A percentile compares a stretch with the other conserved stretches of the same genome.
These are phyloP conservation scores for Thyridium curvatum DNA, from an alignment of 2,329 filamentous ascomycete species.

Conservation along the genomic window DNA sequence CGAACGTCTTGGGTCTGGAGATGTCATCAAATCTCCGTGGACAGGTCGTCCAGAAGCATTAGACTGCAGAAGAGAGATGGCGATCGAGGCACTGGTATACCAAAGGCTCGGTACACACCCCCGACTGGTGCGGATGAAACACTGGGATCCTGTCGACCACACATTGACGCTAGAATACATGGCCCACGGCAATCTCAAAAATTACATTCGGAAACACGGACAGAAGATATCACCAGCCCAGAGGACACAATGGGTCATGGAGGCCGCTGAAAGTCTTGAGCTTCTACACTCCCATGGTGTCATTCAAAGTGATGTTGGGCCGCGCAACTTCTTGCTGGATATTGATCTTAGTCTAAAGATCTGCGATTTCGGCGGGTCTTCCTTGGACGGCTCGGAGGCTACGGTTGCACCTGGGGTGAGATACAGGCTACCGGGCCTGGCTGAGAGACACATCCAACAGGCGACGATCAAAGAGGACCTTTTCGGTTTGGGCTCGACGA, in stretches of 20 bases:
- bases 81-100: constrained; percentile 7
- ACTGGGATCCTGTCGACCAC: constrained; percentile 3
- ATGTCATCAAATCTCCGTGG: constrained; percentile 8
- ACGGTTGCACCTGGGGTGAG: neutral
- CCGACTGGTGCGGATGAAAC: constrained; percentile 2
- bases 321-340: constrained; percentile 9
- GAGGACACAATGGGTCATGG: constrained; percentile 4
- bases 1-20: too few relatives aligned
- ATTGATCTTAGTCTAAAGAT: constrained; percentile 5
- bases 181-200: constrained; percentile 4
- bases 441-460: too few relatives aligned
- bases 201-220: constrained; percentile 2
- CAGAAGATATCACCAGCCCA: constrained; percentile 3
- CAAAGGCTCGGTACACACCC: constrained; percentile 4
- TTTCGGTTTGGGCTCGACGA: constrained; percentile 7
- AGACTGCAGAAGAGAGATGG: constrained; percentile 6
- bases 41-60: constrained; percentile 3
- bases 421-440: constrained; percentile 4
- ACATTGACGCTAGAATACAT: constrained; percentile 6
- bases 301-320: constrained; percentile 7
- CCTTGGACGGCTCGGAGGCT: constrained; percentile 4
- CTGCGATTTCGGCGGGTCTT: constrained; percentile 7
- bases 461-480: constrained; percentile 5
- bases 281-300: constrained; percentile 7
- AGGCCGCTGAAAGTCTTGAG: constrained; percentile 6